Evolutionary conservation across 441 rosid genomes (phyloP).

Genomic region (Adansonia gregorii): DNA sequence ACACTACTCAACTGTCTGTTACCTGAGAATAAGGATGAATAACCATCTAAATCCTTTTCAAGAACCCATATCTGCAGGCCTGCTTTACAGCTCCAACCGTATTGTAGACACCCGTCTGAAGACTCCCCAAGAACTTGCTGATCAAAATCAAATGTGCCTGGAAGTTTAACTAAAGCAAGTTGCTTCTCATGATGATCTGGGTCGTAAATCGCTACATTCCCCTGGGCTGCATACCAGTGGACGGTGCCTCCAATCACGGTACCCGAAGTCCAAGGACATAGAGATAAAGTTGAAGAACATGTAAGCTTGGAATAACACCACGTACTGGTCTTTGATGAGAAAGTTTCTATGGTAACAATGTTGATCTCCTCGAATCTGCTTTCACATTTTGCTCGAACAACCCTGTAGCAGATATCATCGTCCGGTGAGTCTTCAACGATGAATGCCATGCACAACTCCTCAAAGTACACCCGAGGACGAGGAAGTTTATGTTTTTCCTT

Average conservation of each 20-base stretch:
- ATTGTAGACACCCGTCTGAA: constrained; percentile 53
- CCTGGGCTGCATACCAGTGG: constrained; percentile 55
- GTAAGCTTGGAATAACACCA: constrained; percentile 58
- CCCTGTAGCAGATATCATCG: constrained; percentile 45
- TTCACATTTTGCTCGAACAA: constrained; percentile 59
- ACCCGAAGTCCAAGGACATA: constrained; percentile 52
- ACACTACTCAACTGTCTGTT: not conserved
- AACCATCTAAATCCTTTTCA: constrained; percentile 32
- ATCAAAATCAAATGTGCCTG: constrained; percentile 51
- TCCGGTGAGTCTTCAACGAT: constrained; percentile 48
- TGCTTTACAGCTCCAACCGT: constrained; percentile 53
- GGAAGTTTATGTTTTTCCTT: constrained; percentile 46
- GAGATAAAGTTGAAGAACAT: constrained; percentile 45
- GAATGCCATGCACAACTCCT: constrained; percentile 60
- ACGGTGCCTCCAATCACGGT: constrained; percentile 49
- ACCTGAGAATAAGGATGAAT: constrained; percentile 19
- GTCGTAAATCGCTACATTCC: constrained; percentile 53
- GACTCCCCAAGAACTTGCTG: constrained; percentile 60
- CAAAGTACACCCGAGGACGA: constrained; percentile 53
- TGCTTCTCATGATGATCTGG: constrained; percentile 42
- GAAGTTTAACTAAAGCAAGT: constrained; percentile 46
- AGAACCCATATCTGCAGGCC: constrained; percentile 63
- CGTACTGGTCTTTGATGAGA: constrained; percentile 47
- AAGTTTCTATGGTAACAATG: constrained; percentile 53
- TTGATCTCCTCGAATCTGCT: constrained; percentile 31